Conservation (phyloP, 352 stramenopile genomes). For the Pythium guiyangense region DNA sequence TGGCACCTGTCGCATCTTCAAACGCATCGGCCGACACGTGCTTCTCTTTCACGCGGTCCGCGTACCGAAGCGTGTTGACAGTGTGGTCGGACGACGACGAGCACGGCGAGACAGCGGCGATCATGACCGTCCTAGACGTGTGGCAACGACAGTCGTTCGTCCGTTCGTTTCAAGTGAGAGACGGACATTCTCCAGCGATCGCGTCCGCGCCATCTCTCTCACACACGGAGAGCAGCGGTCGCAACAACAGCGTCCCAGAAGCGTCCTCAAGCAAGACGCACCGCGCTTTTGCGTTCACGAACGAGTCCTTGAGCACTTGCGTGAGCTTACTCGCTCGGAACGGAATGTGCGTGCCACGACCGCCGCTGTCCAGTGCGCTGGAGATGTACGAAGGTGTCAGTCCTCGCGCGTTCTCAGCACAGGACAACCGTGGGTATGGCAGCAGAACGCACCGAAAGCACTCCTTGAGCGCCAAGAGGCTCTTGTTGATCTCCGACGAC, state of each 20-base stretch:
- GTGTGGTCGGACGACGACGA: slow-evolving; percentile 94
- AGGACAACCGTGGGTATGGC: background rate
- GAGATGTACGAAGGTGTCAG: background rate
- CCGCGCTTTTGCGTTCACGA: slow-evolving; percentile 91
- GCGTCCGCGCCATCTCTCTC: background rate
- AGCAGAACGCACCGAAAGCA: slow-evolving; percentile 81
- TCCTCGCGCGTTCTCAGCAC: background rate
- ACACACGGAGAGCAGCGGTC: too few relatives aligned
- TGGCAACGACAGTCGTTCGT: background rate
- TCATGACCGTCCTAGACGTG: slow-evolving; percentile 91
- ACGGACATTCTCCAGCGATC: too few relatives aligned
- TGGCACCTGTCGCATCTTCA: slow-evolving; percentile 25
- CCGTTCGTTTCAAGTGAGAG: background rate
- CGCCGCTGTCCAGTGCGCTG: slow-evolving; percentile 89
- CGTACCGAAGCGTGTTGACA: slow-evolving; percentile 97
- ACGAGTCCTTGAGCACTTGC: slow-evolving; percentile 98
- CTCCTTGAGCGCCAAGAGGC: slow-evolving; percentile 95
- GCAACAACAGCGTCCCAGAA: background rate
- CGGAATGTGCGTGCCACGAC: slow-evolving; percentile 88
- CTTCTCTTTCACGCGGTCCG: slow-evolving; percentile 97
- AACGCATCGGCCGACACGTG: slow-evolving; percentile 70
- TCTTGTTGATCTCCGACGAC: slow-evolving; percentile 98
- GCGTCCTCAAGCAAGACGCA: background rate
- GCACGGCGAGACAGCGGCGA: slow-evolving; percentile 92
- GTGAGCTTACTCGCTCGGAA: slow-evolving; percentile 96